Conservation (phyloP, 441 rosid genomes). For the Pelargonium fulgidum region DNA sequence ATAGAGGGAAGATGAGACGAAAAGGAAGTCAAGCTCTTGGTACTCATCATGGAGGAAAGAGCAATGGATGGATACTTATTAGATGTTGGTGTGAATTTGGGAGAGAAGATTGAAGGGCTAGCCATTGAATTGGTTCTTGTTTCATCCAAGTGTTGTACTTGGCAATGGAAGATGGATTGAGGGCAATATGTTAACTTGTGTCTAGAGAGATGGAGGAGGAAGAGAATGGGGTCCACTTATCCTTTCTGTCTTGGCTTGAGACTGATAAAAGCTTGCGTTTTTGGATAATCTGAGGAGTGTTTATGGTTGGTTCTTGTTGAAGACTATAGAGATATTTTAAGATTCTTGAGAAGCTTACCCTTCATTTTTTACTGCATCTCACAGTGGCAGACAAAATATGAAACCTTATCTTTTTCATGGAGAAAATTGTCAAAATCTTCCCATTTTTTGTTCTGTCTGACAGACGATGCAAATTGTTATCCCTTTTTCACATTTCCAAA, state of each 20-base stretch:
- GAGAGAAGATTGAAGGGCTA: conserved; percentile 29
- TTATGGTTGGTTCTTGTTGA: conserved; percentile 27
- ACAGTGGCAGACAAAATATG: conserved; percentile 17
- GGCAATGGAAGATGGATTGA: conserved; percentile 5
- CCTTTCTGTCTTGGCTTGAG: conserved; percentile 16
- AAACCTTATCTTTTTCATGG: conserved; percentile 26
- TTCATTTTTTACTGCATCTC: conserved; percentile 15
- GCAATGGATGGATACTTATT: background rate
- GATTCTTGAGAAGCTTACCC: conserved; percentile 15
- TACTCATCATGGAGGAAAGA: conserved; percentile 17
- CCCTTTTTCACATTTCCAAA: background rate
- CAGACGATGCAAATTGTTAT: background rate
- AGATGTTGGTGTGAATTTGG: conserved; percentile 22
- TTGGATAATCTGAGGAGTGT: conserved; percentile 21
- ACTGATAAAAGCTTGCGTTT: background rate
- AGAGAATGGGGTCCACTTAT: conserved; percentile 23
- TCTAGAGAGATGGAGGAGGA: conserved; percentile 16
- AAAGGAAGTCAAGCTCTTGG: conserved; percentile 9
- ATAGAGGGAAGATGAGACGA: conserved; percentile 21
- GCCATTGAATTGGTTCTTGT: conserved; percentile 29
- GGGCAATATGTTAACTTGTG: background rate
- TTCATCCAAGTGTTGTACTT: background rate
- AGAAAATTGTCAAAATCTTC: background rate
- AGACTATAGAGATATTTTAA: conserved; percentile 27
- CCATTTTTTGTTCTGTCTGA: background rate